A percentile compares a stretch with the other conserved stretches of the same genome.
Evolutionary conservation across 2,329 filamentous ascomycete species (phyloP).

Genomic region (Arthrobotrys iridis): DNA sequence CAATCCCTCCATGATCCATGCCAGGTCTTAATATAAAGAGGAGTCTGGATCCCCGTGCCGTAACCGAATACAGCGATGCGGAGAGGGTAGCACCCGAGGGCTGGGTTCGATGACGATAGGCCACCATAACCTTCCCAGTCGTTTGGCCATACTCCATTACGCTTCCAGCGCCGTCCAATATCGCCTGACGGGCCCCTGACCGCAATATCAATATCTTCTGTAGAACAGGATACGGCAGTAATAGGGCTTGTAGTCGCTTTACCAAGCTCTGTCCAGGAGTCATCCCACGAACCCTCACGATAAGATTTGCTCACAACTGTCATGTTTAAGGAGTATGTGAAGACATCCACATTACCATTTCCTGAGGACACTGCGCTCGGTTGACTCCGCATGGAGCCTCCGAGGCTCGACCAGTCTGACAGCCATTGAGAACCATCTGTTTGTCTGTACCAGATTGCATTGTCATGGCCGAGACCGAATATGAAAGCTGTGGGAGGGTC

Average conservation of each 20-base stretch:
- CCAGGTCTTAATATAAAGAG: neutral
- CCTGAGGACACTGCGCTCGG: neutral
- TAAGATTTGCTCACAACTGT: neutral
- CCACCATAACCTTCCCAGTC: neutral
- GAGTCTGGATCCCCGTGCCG: neutral
- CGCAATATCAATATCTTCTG: neutral
- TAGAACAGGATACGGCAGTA: neutral
- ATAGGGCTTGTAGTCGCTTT: neutral
- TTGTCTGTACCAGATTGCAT: neutral
- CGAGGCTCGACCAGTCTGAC: neutral
- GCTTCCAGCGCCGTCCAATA: neutral
- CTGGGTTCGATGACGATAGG: neutral
- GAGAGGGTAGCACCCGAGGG: neutral
- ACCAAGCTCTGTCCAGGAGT: neutral
- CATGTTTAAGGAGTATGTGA: neutral
- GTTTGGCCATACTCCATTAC: neutral
- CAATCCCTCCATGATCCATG: neutral
- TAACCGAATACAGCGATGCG: neutral
- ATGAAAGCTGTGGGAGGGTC: neutral
- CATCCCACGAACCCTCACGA: neutral
- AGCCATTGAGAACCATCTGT: neutral
- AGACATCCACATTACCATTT: neutral
- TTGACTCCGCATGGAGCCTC: neutral
- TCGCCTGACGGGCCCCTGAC: neutral
- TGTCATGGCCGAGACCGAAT: neutral